Base-by-base conservation (phyloP, 192 early-diverging fungal genomes). In the Gigaspora rosea region DNA sequence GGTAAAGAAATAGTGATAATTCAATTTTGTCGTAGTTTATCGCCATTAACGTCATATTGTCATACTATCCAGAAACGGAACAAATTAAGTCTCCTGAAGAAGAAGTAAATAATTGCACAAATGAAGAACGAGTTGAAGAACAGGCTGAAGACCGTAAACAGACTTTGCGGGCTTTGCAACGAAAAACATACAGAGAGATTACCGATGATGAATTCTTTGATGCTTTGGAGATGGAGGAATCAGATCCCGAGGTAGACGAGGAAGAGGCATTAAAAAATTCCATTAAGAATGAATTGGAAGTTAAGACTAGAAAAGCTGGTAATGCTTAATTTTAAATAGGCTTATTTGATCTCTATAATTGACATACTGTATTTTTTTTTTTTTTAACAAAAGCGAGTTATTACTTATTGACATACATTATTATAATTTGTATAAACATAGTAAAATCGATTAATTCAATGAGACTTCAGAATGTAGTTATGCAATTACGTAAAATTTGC, bases 401-500 rank as follows among this genome's bases (percentile, higher is more conserved):
- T 41, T 41, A 41, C 41, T 41, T 41, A 41, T 41, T 41, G 41
- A 6, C 7, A 41, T 41, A 2, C 7, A 41, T 41, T 7, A 41
- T 41, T 41, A 41, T 41, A 41, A 41, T 51, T 52, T 3, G 0
- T 27, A 27, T 22, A 51, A 16, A 35, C 8, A 36, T 48, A 74
- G 72, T 49, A 10, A 74, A 74, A 49, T 27, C 41, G 10, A 89
- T 94, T 36, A 90, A 85, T 27, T 89, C 90, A 71, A 90, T 94
- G 77, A 89, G 93, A 61, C 78, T 99, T 51, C 92, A 94, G 82
- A 96, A 96, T 76, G 82, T 93, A 52, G 86, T 93, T 51, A 94
- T 98, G 93, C 96, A 98, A 80, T 84, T 97, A 46, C 93, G 96
- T 71, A 98, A 98, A 80, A 88, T 94, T 62, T 99, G 97, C 85